These are phyloP conservation scores for Talaromyces borbonicus DNA, from an alignment of 495 filamentous ascomycete species.

Conservation along the genomic window DNA sequence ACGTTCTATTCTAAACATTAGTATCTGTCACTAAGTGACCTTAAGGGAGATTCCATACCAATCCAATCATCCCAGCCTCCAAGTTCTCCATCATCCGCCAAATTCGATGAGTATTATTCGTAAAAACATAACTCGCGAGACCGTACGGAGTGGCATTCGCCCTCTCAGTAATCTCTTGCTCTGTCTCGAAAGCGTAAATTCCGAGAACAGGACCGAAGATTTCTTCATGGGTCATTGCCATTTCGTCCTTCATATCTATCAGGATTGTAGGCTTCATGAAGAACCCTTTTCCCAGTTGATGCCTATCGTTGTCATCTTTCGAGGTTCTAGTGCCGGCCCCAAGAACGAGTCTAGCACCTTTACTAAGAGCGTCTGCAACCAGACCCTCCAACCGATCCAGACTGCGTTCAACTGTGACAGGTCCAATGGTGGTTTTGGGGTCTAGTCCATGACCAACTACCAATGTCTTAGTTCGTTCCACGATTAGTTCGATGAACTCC, in stretches of 20 bases:
- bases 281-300: background rate
- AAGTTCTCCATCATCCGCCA: conserved; percentile 18
- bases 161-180: conserved; percentile 17
- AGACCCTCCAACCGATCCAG: conserved; percentile 44
- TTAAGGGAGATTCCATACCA: conserved; percentile 13
- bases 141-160: conserved; percentile 21
- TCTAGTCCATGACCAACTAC: conserved; percentile 46
- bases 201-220: conserved; percentile 20
- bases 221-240: conserved; percentile 19
- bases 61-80: conserved; percentile 24
- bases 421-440: conserved; percentile 42
- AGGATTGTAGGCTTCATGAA: conserved; percentile 66
- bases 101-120: conserved; percentile 15
- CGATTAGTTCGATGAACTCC: conserved; percentile 29
- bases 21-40: background rate
- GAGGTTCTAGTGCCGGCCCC: conserved; percentile 7
- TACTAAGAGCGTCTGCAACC: conserved; percentile 41
- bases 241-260: conserved; percentile 48
- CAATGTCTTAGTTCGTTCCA: conserved; percentile 34
- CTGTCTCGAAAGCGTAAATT: conserved; percentile 19
- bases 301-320: conserved; percentile 22
- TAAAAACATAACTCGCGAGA: conserved; percentile 22
- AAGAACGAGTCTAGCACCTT: conserved; percentile 25
- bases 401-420: conserved; percentile 42
- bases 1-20: background rate